phyloP scores from a whole-genome alignment of 1,284 basidiomycete species.

The Somion occarium region DNA sequence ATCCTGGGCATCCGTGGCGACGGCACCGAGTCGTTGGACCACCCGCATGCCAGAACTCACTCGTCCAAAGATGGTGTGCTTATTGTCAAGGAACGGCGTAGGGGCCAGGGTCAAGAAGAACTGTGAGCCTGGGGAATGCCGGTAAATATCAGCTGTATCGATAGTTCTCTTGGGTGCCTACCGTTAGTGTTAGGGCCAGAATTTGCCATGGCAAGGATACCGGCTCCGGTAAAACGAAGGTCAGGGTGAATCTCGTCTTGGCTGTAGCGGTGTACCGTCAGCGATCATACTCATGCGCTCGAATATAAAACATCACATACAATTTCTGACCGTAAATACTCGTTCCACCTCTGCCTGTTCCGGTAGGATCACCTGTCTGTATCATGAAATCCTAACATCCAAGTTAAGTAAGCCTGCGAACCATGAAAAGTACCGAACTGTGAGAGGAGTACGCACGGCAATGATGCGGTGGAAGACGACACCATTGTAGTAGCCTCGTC shows the following conservation, averaged over 20 bases:
- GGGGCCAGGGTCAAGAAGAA: constrained; percentile 90
- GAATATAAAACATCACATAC: constrained; percentile 37
- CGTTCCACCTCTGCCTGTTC: constrained; percentile 91
- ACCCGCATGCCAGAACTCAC: constrained; percentile 86
- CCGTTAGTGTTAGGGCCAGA: constrained; percentile 93
- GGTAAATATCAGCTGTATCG: constrained; percentile 1
- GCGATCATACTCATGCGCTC: not conserved
- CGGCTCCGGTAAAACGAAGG: constrained; percentile 90
- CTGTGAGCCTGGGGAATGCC: constrained; percentile 66
- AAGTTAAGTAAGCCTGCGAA: not conserved
- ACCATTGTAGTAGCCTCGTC: constrained; percentile 83
- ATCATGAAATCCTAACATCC: constrained; percentile 84
- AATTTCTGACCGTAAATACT: constrained; percentile 92
- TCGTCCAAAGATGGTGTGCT: constrained; percentile 92
- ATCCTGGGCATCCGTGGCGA: constrained; percentile 76
- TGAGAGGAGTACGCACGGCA: constrained; percentile 45
- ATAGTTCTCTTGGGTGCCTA: constrained; percentile 26
- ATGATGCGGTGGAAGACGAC: constrained; percentile 88
- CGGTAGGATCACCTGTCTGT: constrained; percentile 92
- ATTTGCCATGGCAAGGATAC: constrained; percentile 96
- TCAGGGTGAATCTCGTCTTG: constrained; percentile 88
- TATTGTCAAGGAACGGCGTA: constrained; percentile 88
- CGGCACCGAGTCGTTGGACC: constrained; percentile 76
- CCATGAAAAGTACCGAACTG: constrained; percentile 9
- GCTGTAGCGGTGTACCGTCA: constrained; percentile 36